Evolutionary conservation across 768 basidiomycete species (phyloP).

Genomic region (Coprinellus aureogranulatus): DNA sequence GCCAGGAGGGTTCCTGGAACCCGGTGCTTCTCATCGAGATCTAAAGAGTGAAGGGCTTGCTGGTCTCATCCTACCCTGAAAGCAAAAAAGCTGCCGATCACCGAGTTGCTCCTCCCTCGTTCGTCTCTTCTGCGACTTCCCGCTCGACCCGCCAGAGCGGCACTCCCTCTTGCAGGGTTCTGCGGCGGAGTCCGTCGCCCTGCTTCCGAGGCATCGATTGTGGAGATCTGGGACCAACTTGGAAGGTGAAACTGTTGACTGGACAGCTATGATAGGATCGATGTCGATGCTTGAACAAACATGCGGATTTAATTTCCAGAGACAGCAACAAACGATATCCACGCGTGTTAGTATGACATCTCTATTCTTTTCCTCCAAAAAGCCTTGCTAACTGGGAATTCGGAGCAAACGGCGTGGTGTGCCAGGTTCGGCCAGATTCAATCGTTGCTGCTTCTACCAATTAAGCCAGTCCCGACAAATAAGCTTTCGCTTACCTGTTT

Average conservation of each 20-base stretch:
- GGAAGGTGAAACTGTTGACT: constrained; percentile 1
- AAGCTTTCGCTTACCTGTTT: constrained; percentile 29
- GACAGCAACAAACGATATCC: constrained; percentile 31
- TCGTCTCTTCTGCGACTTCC: not conserved
- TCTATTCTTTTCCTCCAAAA: constrained; percentile 20
- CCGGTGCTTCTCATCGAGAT: constrained; percentile 9
- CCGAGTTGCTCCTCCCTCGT: not conserved
- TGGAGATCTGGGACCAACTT: constrained; percentile 8
- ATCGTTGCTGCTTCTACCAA: constrained; percentile 22
- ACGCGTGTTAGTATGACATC: constrained; percentile 35
- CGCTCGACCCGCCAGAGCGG: constrained; percentile 6
- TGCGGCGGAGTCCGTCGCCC: constrained; percentile 3
- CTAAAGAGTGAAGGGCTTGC: not conserved
- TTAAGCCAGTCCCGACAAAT: constrained; percentile 35
- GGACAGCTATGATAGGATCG: constrained; percentile 2
- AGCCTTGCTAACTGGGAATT: constrained; percentile 18
- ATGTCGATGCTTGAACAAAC: constrained; percentile 21
- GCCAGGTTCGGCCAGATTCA: constrained; percentile 26
- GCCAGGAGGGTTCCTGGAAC: constrained; percentile 3
- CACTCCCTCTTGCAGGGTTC: not conserved
- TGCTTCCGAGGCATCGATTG: constrained; percentile 25
- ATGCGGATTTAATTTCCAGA: constrained; percentile 40
- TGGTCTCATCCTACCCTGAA: constrained; percentile 6
- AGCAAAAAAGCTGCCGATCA: constrained; percentile 7
- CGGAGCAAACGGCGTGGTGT: constrained; percentile 24